These are phyloP conservation scores for Mayamaea pseudoterrestris DNA, from an alignment of 108 stramenopile species.

Conservation along the genomic window DNA sequence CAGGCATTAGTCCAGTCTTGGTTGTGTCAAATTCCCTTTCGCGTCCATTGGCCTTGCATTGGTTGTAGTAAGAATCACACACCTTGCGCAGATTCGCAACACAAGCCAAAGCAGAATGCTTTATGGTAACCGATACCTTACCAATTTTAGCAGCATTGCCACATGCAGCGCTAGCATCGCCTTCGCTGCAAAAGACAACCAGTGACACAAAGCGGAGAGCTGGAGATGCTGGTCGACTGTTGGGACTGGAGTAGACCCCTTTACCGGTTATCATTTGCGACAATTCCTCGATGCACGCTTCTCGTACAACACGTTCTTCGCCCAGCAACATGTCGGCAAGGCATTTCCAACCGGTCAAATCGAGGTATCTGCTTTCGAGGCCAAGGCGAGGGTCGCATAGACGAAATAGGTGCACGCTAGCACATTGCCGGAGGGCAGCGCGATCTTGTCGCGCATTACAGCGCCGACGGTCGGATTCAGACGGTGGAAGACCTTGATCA, in stretches of 20 bases:
- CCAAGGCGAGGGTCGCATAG: constrained; percentile 57
- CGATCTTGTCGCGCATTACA: constrained; percentile 34
- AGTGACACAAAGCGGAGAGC: constrained; percentile 61
- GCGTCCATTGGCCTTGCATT: constrained; percentile 48
- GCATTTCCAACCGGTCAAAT: constrained; percentile 45
- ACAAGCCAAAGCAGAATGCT: constrained; percentile 36
- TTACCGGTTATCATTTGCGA: constrained; percentile 48
- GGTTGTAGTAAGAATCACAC: constrained; percentile 33
- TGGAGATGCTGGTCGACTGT: constrained; percentile 26
- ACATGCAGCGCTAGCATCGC: constrained; percentile 29
- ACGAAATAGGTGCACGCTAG: constrained; percentile 53
- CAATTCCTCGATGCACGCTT: constrained; percentile 49
- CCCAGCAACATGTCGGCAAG: constrained; percentile 47
- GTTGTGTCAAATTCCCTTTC: constrained; percentile 54
- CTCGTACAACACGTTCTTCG: constrained; percentile 40
- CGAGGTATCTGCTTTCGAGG: constrained; percentile 45
- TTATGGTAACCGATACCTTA: constrained; percentile 19
- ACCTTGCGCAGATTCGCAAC: constrained; percentile 41
- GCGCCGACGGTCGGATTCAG: constrained; percentile 28
- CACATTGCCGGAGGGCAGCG: constrained; percentile 59
- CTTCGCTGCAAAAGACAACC: constrained; percentile 53
- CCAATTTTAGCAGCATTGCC: constrained; percentile 65
- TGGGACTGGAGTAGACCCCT: constrained; percentile 30
- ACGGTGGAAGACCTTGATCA: constrained; percentile 40
- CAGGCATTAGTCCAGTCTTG: constrained; percentile 73